These are phyloP conservation scores for Huntiella bhutanensis DNA, from an alignment of 2,329 filamentous ascomycete species.

Conservation along the genomic window DNA sequence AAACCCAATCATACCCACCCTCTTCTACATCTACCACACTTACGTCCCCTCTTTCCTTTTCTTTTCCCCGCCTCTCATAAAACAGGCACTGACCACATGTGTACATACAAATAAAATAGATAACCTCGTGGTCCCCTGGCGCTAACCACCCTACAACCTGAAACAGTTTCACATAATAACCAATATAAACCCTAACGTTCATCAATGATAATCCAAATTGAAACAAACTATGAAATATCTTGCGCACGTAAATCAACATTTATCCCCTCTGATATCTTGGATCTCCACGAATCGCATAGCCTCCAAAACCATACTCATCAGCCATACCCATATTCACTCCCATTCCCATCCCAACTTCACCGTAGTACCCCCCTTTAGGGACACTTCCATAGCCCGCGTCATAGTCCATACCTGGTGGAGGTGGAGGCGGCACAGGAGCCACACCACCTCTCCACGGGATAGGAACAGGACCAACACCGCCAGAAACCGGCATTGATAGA, in stretches of 20 bases:
- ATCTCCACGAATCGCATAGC: background rate
- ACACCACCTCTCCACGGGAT: background rate
- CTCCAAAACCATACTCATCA: constrained; percentile 2
- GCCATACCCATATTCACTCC: background rate
- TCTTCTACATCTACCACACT: too few species aligned
- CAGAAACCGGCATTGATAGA: constrained; percentile 1
- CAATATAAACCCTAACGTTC: background rate
- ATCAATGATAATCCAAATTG: constrained; percentile 1
- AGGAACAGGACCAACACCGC: constrained; percentile 1
- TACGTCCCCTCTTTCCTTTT: too few species aligned
- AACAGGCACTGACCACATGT: too few species aligned
- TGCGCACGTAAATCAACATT: background rate
- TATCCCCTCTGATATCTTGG: background rate
- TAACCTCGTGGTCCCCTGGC: too few species aligned
- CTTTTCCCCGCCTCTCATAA: too few species aligned
- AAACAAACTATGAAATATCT: background rate
- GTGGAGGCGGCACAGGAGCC: background rate
- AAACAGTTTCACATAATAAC: too few species aligned
- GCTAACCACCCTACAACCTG: too few species aligned
- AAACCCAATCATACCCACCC: too few species aligned
- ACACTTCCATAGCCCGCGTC: background rate
- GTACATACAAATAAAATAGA: too few species aligned
- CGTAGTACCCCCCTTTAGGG: background rate
- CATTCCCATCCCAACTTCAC: constrained; percentile 2
- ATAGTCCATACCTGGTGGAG: background rate